Base-by-base conservation (phyloP, 2,329 filamentous ascomycete species). In the Sporothrix schenckii region DNA sequence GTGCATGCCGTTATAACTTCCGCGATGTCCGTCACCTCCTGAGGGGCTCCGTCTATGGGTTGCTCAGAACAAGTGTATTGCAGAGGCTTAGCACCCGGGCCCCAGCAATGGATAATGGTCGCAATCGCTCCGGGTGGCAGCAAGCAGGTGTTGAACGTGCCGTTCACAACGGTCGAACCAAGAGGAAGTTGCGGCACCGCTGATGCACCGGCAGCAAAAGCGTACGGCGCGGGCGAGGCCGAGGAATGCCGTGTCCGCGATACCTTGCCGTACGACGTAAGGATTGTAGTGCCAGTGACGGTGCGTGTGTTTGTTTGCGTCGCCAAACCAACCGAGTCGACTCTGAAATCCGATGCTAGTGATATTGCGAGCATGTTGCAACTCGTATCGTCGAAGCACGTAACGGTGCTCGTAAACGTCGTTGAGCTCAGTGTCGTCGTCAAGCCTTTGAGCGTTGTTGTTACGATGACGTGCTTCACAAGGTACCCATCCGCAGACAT, bases 1-100 rank as follows among this genome's bases (percentile, higher is more conserved):
- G 81, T 84, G 6, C 81, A 81, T 34, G 49, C 58, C 9, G 30
- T 44, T 4, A 74, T 19, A 9, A 41, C 10, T 21, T 60, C 56
- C 7, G 34, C 30, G n/a, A 21, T 21, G 16, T 60, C 56, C 2
- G 56, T 60, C 16, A 19, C 19, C 30, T 41, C 56, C 39, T 19
- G 7, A 13, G 53, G 53, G n/a, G 50, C 50, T 3, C 52, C 21
- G 19, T 60, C 56, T 16, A 39, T 34, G 4, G 56, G 30, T 7
- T 69, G 70, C 2, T 56, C 44, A 30, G 67, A 65, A 69, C 73
- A 74, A 4, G 70, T 72, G n/a, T 30, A 60, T 41, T 70, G 47
- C 16, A 16, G 21, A n/a, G 41, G 47, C 39, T 27, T 44, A 21
- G 70, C 56, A 11, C 56, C 72, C 6, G 41, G 66, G 19, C 65